Evolutionary conservation across 352 stramenopile genomes (phyloP).

Genomic region (Phytophthora litchii): DNA sequence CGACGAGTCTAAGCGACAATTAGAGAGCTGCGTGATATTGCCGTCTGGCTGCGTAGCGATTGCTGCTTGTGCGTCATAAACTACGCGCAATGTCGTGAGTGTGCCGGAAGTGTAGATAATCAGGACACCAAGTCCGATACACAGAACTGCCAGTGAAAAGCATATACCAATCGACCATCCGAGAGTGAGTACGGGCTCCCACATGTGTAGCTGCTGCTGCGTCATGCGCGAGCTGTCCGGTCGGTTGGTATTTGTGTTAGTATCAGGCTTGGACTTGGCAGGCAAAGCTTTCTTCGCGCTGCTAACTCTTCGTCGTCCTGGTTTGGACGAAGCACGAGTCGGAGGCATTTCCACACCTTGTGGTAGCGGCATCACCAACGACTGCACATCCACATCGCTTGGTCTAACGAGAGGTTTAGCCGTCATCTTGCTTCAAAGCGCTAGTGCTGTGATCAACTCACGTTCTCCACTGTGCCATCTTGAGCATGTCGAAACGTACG

Average conservation of each 20-base stretch:
- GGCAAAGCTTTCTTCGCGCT: slow-evolving; percentile 17
- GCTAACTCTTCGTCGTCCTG: slow-evolving; percentile 21
- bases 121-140: slow-evolving; percentile 50
- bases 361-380: slow-evolving; percentile 32
- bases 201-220: slow-evolving; percentile 74
- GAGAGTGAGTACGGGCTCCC: slow-evolving; percentile 78
- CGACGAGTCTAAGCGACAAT: slow-evolving; percentile 53
- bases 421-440: slow-evolving; percentile 25
- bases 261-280: slow-evolving; percentile 4
- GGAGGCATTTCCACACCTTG: slow-evolving; percentile 28
- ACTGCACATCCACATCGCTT: slow-evolving; percentile 38
- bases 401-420: slow-evolving; percentile 34
- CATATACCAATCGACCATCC: slow-evolving; percentile 64
- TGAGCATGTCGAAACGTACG: slow-evolving; percentile 3
- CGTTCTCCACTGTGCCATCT: slow-evolving; percentile 24
- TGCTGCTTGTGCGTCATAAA: slow-evolving; percentile 52
- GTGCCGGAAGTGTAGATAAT: slow-evolving; percentile 56
- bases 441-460: neutral
- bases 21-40: slow-evolving; percentile 42
- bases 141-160: slow-evolving; percentile 46
- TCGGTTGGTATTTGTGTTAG: slow-evolving; percentile 46
- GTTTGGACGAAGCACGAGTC: slow-evolving; percentile 7
- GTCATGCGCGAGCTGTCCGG: slow-evolving; percentile 59
- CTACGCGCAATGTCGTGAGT: slow-evolving; percentile 61
- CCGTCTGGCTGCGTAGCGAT: slow-evolving; percentile 40